Evolutionary conservation across 768 basidiomycete genomes (phyloP), one percentile per base, ranked within the genome.

Genomic region (Imleria badia): DNA sequence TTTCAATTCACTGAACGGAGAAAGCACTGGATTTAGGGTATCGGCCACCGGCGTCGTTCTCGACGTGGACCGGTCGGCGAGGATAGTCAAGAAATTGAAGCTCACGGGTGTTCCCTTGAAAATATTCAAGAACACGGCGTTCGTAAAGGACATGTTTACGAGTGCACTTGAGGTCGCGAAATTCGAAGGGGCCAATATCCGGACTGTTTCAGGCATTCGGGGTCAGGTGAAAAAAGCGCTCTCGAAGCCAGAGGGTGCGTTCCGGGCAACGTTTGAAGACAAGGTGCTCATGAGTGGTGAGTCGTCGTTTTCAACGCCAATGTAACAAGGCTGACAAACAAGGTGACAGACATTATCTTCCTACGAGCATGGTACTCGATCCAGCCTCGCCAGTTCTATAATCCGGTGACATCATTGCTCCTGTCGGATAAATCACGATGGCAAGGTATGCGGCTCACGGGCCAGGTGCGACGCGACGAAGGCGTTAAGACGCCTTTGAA

Each of bases 101-200:
- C 76, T 99, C 55, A 98, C 94, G 2, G 97, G 97, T 30, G 81
- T 86, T 31, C 97, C 96, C 23, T 93, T 87, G 76, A 98, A 98
- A 80, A 94, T 98, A 56, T 99, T 89, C 81, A 98, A 98, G 76
- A 99, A 99, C 73, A 99, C 97, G 13, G 97, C 94, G 3, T 99
- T 98, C 72, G 76, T 99, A 62, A 93, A 88, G 77, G 93, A 97
- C 65, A 99, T 99, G 97, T 99, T 99, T 76, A 86, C 74, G 50
- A 86, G 84, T 53, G 87, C 93, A 31, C 79, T 98, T 31, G 97
- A 99, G 72, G 94, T 98, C 13, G 94, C 94, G 52, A 98, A 97
- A 72, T 98, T 99, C 62, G 97, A 99, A 71, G 97, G 97, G 17
- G 97, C 97, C n/a, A 93, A 89, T 68, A 84, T 99, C 52, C 80